Percentiles rank a stretch among this genome's conserved stretches.
These are phyloP conservation scores for Boletus reticuloceps DNA, from an alignment of 768 basidiomycete species.

Conservation along the genomic window DNA sequence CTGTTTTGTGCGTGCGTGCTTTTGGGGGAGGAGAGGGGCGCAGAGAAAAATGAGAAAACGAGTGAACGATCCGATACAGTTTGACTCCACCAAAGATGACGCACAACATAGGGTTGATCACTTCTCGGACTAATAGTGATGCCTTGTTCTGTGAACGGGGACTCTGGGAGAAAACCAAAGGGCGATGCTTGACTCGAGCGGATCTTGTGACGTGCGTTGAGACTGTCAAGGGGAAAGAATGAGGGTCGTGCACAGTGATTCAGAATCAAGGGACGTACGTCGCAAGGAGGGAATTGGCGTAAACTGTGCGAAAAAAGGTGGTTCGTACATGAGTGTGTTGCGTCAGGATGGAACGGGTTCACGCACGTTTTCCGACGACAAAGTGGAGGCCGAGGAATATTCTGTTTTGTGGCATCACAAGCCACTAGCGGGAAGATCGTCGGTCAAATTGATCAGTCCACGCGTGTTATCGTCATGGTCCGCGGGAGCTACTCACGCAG, in stretches of 20 bases:
- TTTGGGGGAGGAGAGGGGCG: too few relatives aligned
- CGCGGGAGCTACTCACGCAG: conserved; percentile 10
- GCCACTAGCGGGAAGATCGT: conserved; percentile 10
- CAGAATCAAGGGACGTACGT: conserved; percentile 13
- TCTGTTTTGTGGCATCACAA: conserved; percentile 21
- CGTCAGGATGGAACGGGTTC: not conserved
- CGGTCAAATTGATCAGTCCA: not conserved
- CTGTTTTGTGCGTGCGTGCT: not conserved
- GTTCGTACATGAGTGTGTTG: not conserved
- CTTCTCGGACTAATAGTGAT: not conserved
- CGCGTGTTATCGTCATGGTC: not conserved
- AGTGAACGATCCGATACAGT: not conserved
- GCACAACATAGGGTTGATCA: not conserved
- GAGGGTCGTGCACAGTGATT: not conserved
- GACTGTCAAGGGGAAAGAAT: conserved; percentile 4
- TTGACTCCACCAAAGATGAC: not conserved
- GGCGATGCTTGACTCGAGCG: conserved; percentile 1
- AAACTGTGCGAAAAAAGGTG: conserved; percentile 3
- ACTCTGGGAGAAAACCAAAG: not conserved
- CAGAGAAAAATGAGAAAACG: not conserved
- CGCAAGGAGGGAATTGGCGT: conserved; percentile 27
- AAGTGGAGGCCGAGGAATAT: conserved; percentile 26
- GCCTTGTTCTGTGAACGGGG: not conserved
- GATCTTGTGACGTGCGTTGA: conserved; percentile 20
- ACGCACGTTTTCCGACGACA: conserved; percentile 22